phyloP scores from a whole-genome alignment of 2,329 filamentous ascomycete genomes.

The Sporothrix humicola region DNA sequence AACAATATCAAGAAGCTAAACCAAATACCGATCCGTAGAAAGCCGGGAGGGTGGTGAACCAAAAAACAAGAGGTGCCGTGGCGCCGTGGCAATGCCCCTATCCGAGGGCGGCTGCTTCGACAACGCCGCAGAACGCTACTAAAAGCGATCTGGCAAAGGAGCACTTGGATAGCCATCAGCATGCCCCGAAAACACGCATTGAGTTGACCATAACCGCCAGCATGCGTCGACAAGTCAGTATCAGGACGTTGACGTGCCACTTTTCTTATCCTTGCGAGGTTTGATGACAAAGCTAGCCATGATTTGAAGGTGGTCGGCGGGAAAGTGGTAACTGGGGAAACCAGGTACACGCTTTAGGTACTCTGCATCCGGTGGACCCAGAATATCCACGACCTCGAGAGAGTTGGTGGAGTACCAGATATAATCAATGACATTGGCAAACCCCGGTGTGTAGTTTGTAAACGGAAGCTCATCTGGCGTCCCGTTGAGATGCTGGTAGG shows the following conservation, averaged over 20 bases:
- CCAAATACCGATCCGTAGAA: no score
- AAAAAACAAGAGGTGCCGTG: no score
- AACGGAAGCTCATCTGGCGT: constrained; percentile 85
- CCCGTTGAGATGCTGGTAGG: constrained; percentile 82
- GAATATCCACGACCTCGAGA: constrained; percentile 79
- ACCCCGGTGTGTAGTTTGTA: constrained; percentile 96
- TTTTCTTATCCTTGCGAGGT: constrained; percentile 79
- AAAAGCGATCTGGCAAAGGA: no score
- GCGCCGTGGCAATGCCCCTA: neutral
- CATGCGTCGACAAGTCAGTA: neutral
- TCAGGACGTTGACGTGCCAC: constrained; percentile 26
- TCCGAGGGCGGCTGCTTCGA: neutral
- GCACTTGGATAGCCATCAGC: no score
- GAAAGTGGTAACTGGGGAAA: constrained; percentile 94
- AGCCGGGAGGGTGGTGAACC: no score
- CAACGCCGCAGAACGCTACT: no score
- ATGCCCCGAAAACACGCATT: no score
- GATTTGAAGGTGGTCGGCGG: constrained; percentile 88
- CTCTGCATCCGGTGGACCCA: constrained; percentile 83
- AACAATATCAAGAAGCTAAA: no score
- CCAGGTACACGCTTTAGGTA: constrained; percentile 87
- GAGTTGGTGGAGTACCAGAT: constrained; percentile 97
- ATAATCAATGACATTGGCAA: constrained; percentile 91
- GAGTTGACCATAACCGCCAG: no score
- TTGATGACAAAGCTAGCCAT: constrained; percentile 91